phyloP scores from a whole-genome alignment of 2,329 filamentous ascomycete species.

The Claviceps sp. region DNA sequence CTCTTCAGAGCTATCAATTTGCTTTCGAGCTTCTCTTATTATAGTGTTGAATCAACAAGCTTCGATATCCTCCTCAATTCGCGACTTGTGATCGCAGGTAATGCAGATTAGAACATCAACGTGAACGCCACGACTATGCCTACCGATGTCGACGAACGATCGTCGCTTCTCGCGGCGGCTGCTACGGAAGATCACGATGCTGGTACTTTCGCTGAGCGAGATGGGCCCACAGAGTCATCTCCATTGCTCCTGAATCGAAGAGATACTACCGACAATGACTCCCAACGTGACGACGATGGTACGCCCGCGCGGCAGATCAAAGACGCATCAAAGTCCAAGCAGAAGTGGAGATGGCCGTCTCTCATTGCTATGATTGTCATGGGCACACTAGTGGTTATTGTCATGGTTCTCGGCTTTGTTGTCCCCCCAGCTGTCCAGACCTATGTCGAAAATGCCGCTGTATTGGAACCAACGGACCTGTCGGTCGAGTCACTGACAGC shows the following conservation, averaged over 20 bases:
- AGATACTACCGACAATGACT: conserved; percentile 18
- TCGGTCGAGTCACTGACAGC: conserved; percentile 76
- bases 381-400: conserved; percentile 46
- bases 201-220: conserved; percentile 1
- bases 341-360: conserved; percentile 53
- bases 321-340: conserved; percentile 14
- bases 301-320: conserved; percentile 12
- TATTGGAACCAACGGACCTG: conserved; percentile 71
- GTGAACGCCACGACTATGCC: conserved; percentile 23
- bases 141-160: conserved; percentile 24
- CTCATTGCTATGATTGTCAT: conserved; percentile 59
- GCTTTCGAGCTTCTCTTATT: neutral
- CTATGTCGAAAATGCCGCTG: conserved; percentile 72
- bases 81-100: neutral
- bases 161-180: conserved; percentile 28
- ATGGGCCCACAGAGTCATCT: conserved; percentile 30
- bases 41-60: neutral
- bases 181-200: conserved; percentile 14
- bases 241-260: conserved; percentile 30
- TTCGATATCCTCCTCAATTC: neutral
- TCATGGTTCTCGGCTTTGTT: conserved; percentile 70
- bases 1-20: neutral
- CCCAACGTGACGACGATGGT: conserved; percentile 1
- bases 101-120: neutral
- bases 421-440: conserved; percentile 67